These are phyloP conservation scores for Ammopiptanthus mongolicus DNA, from an alignment of 306 rosid species.

Conservation along the genomic window DNA sequence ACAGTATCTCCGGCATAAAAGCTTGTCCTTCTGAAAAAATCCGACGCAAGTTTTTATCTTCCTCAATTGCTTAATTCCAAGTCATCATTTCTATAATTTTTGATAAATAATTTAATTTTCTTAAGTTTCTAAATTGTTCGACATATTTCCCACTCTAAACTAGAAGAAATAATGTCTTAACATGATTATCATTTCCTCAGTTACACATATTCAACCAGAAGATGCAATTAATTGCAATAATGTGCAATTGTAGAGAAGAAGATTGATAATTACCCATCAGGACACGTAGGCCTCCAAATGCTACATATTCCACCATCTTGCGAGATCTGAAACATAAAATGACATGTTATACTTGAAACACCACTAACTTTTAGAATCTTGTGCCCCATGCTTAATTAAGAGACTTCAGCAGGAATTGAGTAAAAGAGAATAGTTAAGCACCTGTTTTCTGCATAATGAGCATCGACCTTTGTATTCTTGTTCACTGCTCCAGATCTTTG, in stretches of 20 bases:
- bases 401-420: slow-evolving; percentile 14
- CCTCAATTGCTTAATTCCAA: background rate
- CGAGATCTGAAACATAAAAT: slow-evolving; percentile 42
- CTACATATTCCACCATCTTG: slow-evolving; percentile 62
- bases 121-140: background rate
- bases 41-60: background rate
- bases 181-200: background rate
- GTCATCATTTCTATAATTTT: background rate
- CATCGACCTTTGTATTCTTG: slow-evolving; percentile 61
- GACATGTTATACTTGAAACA: slow-evolving; percentile 25
- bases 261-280: slow-evolving; percentile 64
- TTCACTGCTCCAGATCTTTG: slow-evolving; percentile 95
- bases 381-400: background rate
- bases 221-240: background rate
- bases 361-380: background rate
- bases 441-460: slow-evolving; percentile 83
- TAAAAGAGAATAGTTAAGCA: slow-evolving; percentile 22
- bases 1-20: slow-evolving; percentile 1
- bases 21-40: background rate
- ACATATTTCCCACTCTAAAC: background rate
- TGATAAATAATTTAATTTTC: background rate
- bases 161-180: background rate
- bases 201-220: background rate
- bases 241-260: background rate
- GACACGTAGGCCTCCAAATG: slow-evolving; percentile 96